Base-by-base conservation (phyloP, 306 rosid species). In the Inga oerstediana region DNA sequence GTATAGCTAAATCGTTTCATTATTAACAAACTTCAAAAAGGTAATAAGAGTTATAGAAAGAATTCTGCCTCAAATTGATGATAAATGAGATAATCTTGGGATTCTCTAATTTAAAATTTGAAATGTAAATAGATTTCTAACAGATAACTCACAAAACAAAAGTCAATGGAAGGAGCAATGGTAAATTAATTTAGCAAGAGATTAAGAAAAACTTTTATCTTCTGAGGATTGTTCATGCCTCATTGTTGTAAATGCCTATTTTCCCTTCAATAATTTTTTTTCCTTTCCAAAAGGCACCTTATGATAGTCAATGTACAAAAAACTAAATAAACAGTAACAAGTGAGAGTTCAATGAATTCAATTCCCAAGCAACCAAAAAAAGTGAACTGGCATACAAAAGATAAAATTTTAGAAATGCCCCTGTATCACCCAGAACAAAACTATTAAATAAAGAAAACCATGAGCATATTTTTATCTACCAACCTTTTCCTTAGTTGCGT, bases 401-500 rank as follows among this genome's bases (percentile, higher is more conserved):
- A 76, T 61, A 58, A 77, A 62, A 67, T 48, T 10, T 11, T 22
- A 30, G 14, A 64, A 64, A 64, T 1, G 37, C 43, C 43, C n/a
- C 8, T 32, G 41, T 32, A 65, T 65, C 70, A 32, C n/a, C 43
- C 4, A 32, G 27, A 24, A 64, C 16, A 65, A 32, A 65, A 32
- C 3, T 58, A 64, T 30, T 27, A 65, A 30, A 54, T 59, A 76
- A 48, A 61, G 41, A 39, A 79, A 84, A 82, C 37, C 19, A 70
- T 24, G 65, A 64, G 54, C 80, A 82, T 24, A 51, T 39, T 43
- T 73, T 46, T 54, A 81, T 70, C 73, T 72, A 83, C 89, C 69
- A 84, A 96, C 99, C 99, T 96, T 96, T 79, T 96, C 99, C 85
- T 94, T 96, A 68, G 97, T 96, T 48, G 89, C 83, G 15, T 96